Evolutionary conservation across 2,329 filamentous ascomycete species (phyloP).

Genomic region (Diaporthe capsici): DNA sequence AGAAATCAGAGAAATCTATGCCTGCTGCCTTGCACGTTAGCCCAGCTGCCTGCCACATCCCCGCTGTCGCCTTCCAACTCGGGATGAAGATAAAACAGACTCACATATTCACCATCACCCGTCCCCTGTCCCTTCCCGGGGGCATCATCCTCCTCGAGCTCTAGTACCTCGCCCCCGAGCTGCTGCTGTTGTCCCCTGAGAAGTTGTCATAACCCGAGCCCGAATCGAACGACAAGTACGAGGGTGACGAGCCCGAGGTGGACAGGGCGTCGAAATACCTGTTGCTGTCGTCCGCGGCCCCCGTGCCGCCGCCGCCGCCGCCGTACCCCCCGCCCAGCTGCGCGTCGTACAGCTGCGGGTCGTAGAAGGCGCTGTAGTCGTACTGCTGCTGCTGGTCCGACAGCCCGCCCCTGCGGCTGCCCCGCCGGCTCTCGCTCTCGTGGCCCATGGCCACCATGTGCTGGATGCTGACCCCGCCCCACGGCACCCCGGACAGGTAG

Average conservation of each 20-base stretch:
- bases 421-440: slow-evolving; percentile 61
- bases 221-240: slow-evolving; percentile 40
- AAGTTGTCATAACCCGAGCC: slow-evolving; percentile 39
- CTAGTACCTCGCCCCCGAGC: slow-evolving; percentile 40
- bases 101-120: slow-evolving; percentile 22
- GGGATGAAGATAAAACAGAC: slow-evolving; percentile 11
- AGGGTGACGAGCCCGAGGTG: slow-evolving; percentile 37
- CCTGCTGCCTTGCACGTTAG: slow-evolving; percentile 14
- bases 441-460: slow-evolving; percentile 66
- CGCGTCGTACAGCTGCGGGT: slow-evolving; percentile 35
- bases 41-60: not conserved
- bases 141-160: slow-evolving; percentile 10
- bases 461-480: slow-evolving; percentile 77
- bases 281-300: slow-evolving; percentile 23
- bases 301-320: slow-evolving; percentile 14
- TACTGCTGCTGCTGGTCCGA: slow-evolving; percentile 36
- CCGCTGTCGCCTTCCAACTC: not conserved
- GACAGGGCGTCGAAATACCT: slow-evolving; percentile 42
- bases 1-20: not conserved
- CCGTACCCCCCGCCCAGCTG: slow-evolving; percentile 26
- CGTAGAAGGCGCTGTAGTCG: slow-evolving; percentile 17
- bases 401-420: slow-evolving; percentile 51
- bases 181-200: slow-evolving; percentile 40
- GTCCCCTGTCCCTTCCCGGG: slow-evolving; percentile 17
- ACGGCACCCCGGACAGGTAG: slow-evolving; percentile 76